Conservation (phyloP, 2,329 filamentous ascomycete genomes). For the Pleoardoris graminearum region DNA sequence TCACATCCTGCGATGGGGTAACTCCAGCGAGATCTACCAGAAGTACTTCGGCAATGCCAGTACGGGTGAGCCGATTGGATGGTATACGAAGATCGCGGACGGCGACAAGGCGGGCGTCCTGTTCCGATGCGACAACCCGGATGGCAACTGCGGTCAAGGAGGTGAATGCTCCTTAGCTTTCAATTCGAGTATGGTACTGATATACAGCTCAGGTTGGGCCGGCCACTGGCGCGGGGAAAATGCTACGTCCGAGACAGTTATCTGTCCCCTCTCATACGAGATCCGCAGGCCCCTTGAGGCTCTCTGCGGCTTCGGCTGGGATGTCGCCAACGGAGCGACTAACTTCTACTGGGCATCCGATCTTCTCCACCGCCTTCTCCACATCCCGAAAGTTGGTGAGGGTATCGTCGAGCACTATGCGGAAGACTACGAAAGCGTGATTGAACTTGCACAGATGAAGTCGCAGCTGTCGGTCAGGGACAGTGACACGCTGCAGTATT, state of each 20-base stretch:
- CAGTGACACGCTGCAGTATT: slow-evolving; percentile 67
- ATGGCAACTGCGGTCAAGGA: slow-evolving; percentile 60
- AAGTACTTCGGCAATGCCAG: slow-evolving; percentile 69
- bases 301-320: slow-evolving; percentile 67
- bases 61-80: slow-evolving; percentile 63
- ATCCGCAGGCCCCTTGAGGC: slow-evolving; percentile 61
- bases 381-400: slow-evolving; percentile 65
- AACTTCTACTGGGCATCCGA: slow-evolving; percentile 69
- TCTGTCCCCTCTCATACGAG: slow-evolving; percentile 65
- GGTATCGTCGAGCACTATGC: slow-evolving; percentile 64
- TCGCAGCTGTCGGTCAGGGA: slow-evolving; percentile 58
- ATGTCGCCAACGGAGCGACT: slow-evolving; percentile 58
- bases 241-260: slow-evolving; percentile 68
- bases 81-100: slow-evolving; percentile 63
- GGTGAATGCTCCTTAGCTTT: slow-evolving; percentile 19
- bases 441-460: slow-evolving; percentile 58
- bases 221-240: slow-evolving; percentile 71
- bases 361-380: slow-evolving; percentile 67
- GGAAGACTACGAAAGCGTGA: slow-evolving; percentile 59
- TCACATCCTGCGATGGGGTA: slow-evolving; percentile 63
- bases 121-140: slow-evolving; percentile 71
- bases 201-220: slow-evolving; percentile 57
- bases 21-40: slow-evolving; percentile 61
- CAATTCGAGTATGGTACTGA: slow-evolving; percentile 2
- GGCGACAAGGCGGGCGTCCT: slow-evolving; percentile 61